Conservation (phyloP, 768 basidiomycete genomes). For the Collybiopsis confluens region DNA sequence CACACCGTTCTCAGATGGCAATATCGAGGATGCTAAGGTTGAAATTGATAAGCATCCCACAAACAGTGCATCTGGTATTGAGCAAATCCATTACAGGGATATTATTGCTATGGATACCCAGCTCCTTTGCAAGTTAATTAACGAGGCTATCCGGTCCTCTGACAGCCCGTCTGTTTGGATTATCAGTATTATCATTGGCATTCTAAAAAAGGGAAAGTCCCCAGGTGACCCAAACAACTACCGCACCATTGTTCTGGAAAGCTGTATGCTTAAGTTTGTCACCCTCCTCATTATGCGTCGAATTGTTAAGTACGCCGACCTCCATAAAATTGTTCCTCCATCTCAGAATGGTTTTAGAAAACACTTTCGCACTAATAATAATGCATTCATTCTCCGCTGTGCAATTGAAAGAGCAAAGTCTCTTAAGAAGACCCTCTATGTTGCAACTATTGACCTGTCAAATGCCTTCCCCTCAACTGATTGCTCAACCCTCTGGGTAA, state of each 20-base stretch:
- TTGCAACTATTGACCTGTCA: conserved; percentile 19
- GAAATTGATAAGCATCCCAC: conserved; percentile 3
- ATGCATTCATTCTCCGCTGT: conserved; percentile 18
- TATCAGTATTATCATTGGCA: conserved; percentile 7
- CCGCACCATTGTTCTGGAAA: conserved; percentile 20
- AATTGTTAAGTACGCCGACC: conserved; percentile 10
- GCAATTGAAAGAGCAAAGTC: conserved; percentile 16
- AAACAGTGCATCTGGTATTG: conserved; percentile 4
- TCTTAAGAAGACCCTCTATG: conserved; percentile 12
- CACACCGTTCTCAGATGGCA: conserved; percentile 1
- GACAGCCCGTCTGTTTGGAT: conserved; percentile 10
- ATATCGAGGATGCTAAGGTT: conserved; percentile 1
- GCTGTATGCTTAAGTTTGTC: conserved; percentile 19
- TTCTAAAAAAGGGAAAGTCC: conserved; percentile 14
- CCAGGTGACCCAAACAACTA: conserved; percentile 15
- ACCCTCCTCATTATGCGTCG: conserved; percentile 20
- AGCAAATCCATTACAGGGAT: conserved; percentile 7
- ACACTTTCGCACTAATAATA: conserved; percentile 23
- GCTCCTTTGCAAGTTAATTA: conserved; percentile 4
- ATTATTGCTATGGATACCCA: conserved; percentile 7
- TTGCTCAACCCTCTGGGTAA: conserved; percentile 26
- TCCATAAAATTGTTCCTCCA: conserved; percentile 14
- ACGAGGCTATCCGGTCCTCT: background rate
- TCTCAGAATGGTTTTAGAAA: conserved; percentile 28
- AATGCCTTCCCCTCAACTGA: conserved; percentile 34